Evolutionary conservation across 352 stramenopile genomes (phyloP).

Genomic region (Globisporangium nodosum): DNA sequence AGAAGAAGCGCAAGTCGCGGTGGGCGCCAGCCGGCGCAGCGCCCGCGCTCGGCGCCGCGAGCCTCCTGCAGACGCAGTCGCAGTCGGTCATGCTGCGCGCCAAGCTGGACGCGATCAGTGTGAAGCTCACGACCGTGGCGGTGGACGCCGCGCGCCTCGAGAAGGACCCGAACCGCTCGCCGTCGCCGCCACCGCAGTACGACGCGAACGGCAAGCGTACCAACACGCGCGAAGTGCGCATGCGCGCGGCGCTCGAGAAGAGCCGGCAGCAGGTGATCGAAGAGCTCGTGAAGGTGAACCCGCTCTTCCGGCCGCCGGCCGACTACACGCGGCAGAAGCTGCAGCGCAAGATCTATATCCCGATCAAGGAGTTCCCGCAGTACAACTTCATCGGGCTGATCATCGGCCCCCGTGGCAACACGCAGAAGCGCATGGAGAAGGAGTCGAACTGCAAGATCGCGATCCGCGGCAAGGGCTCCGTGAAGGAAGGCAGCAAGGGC

Average conservation of each 20-base stretch:
- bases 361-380: conserved; percentile 95
- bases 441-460: conserved; percentile 99
- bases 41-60: conserved; percentile 34
- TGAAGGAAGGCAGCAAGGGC: conserved; percentile 96
- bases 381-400: conserved; percentile 99
- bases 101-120: conserved; percentile 68
- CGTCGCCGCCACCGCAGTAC: conserved; percentile 93
- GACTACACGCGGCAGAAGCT: conserved; percentile 92
- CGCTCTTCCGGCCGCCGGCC: conserved; percentile 75
- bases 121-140: conserved; percentile 73
- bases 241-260: conserved; percentile 88
- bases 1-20: conserved; percentile 67
- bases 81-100: conserved; percentile 66
- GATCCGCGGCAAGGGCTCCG: conserved; percentile 94
- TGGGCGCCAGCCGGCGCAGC: conserved; percentile 53
- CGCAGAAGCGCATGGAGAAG: conserved; percentile 98
- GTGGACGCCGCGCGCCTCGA: conserved; percentile 74
- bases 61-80: conserved; percentile 51
- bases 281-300: conserved; percentile 94
- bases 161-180: conserved; percentile 87
- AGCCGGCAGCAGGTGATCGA: conserved; percentile 92
- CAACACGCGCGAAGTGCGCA: conserved; percentile 96
- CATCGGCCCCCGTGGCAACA: conserved; percentile 98
- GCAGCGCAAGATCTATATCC: conserved; percentile 96
- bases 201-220: conserved; percentile 94